Percentiles rank a stretch among this genome's conserved stretches.
Evolutionary conservation across 106 monocot genomes (phyloP).

Genomic region (Alisma plantagoaquatica): DNA sequence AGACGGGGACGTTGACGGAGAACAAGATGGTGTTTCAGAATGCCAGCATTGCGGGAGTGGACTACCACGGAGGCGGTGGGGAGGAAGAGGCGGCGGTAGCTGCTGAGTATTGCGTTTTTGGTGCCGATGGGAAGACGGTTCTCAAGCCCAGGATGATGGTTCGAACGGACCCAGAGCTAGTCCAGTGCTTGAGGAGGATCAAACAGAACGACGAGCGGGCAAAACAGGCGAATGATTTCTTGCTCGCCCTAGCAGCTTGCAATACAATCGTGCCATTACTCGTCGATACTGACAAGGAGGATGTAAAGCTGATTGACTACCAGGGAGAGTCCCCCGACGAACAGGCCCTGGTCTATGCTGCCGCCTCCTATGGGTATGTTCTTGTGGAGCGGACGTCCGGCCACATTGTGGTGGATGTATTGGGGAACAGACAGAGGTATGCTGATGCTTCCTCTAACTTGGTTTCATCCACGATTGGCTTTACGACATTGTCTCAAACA

Average conservation of each 20-base stretch:
- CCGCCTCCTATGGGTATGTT: slow-evolving; percentile 91
- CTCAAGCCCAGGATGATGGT: slow-evolving; percentile 74
- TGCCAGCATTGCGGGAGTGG: slow-evolving; percentile 49
- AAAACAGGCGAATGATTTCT: slow-evolving; percentile 40
- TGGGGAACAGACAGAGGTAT: slow-evolving; percentile 76
- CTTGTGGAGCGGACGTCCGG: slow-evolving; percentile 82
- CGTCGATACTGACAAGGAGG: slow-evolving; percentile 28
- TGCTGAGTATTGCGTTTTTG: slow-evolving; percentile 11
- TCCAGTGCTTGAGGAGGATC: slow-evolving; percentile 30
- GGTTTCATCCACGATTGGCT: background rate
- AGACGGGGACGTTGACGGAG: slow-evolving; percentile 91
- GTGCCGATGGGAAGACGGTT: slow-evolving; percentile 32
- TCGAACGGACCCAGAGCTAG: slow-evolving; percentile 48
- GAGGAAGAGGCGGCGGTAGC: background rate
- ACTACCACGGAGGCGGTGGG: slow-evolving; percentile 38
- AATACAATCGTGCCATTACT: slow-evolving; percentile 83
- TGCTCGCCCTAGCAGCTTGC: slow-evolving; percentile 74
- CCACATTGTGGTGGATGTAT: slow-evolving; percentile 71
- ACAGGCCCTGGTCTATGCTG: slow-evolving; percentile 86
- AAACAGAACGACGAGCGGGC: slow-evolving; percentile 28
- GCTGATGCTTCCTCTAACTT: background rate
- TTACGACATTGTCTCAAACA: no score
- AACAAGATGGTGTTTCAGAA: slow-evolving; percentile 98
- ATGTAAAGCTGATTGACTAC: slow-evolving; percentile 63
- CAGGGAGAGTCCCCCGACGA: slow-evolving; percentile 98